A percentile compares a stretch with the other conserved stretches of the same genome.
Conservation (phyloP, 148 eudicot genomes). For the Nepenthes mirabilis region DNA sequence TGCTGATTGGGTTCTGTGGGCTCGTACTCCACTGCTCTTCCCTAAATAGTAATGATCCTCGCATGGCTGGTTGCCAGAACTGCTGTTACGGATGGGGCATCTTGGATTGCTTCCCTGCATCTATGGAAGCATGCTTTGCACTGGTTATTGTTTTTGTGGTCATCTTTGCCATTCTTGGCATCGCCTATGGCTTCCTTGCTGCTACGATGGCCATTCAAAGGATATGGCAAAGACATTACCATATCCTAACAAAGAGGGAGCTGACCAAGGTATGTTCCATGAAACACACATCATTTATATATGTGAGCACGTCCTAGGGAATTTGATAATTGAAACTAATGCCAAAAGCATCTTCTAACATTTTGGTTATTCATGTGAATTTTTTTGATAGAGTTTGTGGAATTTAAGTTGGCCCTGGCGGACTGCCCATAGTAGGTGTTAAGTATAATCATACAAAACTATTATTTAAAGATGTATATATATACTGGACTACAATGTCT, state of each 20-base stretch:
- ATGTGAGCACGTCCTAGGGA: too few species aligned
- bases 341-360: too few species aligned
- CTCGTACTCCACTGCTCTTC: conserved; percentile 69
- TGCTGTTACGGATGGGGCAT: conserved; percentile 91
- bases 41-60: conserved; percentile 49
- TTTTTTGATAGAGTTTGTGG: too few species aligned
- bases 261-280: conserved; percentile 57
- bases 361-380: too few species aligned
- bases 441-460: too few species aligned
- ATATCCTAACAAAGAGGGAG: conserved; percentile 86
- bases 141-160: conserved; percentile 68
- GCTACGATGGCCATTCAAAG: conserved; percentile 81
- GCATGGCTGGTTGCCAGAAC: conserved; percentile 77
- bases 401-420: too few species aligned
- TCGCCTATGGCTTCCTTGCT: conserved; percentile 85
- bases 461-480: too few species aligned
- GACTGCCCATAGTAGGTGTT: too few species aligned
- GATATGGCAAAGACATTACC: conserved; percentile 94
- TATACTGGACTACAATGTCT: too few species aligned
- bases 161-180: conserved; percentile 77
- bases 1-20: conserved; percentile 75
- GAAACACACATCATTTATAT: not conserved
- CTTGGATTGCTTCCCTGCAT: conserved; percentile 80
- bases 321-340: too few species aligned
- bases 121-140: conserved; percentile 79